phyloP scores from a whole-genome alignment of 495 filamentous ascomycete species.

The Daldinia grandis region DNA sequence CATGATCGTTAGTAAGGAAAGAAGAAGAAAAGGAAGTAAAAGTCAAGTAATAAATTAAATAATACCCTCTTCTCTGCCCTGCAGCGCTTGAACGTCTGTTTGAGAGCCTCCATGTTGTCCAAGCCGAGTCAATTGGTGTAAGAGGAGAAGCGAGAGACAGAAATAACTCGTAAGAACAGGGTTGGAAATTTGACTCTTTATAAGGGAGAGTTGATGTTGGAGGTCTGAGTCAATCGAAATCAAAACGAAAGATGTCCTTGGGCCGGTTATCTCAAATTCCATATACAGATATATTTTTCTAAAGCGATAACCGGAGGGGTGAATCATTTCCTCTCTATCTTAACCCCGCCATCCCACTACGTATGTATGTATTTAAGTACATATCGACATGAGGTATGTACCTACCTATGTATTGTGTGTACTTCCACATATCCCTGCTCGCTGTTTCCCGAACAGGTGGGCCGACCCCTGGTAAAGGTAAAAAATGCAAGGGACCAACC shows the following conservation, averaged over 20 bases:
- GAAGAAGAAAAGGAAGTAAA: too few relatives aligned
- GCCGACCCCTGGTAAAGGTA: not conserved
- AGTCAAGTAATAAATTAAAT: constrained; percentile 42
- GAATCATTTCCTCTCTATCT: not conserved
- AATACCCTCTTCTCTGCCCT: constrained; percentile 75
- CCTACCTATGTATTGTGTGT: too few relatives aligned
- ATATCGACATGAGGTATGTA: too few relatives aligned
- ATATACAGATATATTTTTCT: not conserved
- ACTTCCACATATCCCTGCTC: not conserved
- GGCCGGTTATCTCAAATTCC: not conserved
- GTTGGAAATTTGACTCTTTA: constrained; percentile 10
- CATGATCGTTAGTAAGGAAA: constrained; percentile 9
- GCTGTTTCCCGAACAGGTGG: constrained; percentile 6
- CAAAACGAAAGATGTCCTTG: not conserved
- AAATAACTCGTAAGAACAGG: not conserved
- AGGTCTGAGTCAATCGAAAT: constrained; percentile 10
- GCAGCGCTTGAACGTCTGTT: constrained; percentile 86
- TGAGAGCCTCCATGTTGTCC: constrained; percentile 74
- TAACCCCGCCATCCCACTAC: constrained; percentile 30
- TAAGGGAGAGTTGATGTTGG: not conserved
- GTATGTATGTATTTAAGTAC: not conserved
- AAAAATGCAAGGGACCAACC: constrained; percentile 27
- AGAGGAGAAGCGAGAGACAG: not conserved
- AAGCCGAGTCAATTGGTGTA: constrained; percentile 12
- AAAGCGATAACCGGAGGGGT: constrained; percentile 36